Evolutionary conservation across 2,329 filamentous ascomycete species (phyloP), one percentile per base, ranked within the genome.

Genomic region (Fusarium sp.): DNA sequence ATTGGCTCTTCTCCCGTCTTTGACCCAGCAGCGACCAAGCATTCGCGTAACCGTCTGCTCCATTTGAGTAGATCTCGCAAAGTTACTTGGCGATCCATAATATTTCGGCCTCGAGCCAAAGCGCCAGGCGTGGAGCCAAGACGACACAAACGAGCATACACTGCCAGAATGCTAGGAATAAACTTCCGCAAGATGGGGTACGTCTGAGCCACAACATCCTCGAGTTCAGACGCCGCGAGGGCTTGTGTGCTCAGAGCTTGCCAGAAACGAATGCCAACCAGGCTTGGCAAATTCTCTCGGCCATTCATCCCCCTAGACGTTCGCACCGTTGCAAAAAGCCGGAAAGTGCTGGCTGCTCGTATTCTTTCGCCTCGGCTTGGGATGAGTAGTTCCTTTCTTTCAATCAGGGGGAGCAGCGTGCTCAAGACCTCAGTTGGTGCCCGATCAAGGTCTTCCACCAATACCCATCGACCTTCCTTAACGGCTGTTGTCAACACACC

Each of bases 401-500:
- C 96, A 68, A 99, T 95, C 14, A 99, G 87, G 15, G 97, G 96
- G 32, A 99, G 87, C 34, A 99, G 89, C 20, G 95, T 95, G 80
- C 96, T 97, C 81, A 99, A 91, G 54, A 99, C 94, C 82, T 99
- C 96, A 74, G 94, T 96, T 9, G 97, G 96, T 17, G 96, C 96
- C 71, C 96, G 91, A 80, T 99, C 95, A 45, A 99, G 87, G 82
- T 99, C 97, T 82, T 99, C 97, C 67, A 99, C 97, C 74, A 99
- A 87, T 12, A 99, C 93, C 97, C 96, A 99, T 78, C 96, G 89
- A 22, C 96, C 97, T 85, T 99, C 96, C 79, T 89, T 92, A 6
- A 98, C 95, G 41, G 97, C 97, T 36, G 94, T 97, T 0, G 96
- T 98, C 76, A 99, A 85, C 26, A 98, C 94, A 83, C 96, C 96